Percentiles rank a stretch among this genome's conserved stretches.
Evolutionary conservation across 208 protist genomes (phyloP).

Genomic region (Acanthamoeba healyi): DNA sequence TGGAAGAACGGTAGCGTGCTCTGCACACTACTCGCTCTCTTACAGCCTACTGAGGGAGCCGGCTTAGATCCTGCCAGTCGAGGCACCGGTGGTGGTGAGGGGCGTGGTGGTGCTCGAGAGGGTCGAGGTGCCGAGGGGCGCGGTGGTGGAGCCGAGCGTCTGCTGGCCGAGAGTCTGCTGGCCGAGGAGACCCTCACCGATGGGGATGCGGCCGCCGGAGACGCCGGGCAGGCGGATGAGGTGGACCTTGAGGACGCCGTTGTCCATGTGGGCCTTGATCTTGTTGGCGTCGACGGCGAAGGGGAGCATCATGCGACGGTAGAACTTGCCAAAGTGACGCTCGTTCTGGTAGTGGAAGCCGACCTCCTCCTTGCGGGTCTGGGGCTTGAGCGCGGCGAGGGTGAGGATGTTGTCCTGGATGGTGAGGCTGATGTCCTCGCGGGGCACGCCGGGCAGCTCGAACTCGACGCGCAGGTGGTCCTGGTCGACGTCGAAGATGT

Average conservation of each 20-base stretch:
- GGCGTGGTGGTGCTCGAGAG: not conserved
- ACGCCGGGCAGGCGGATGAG: constrained; percentile 14
- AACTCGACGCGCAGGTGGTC: constrained; percentile 68
- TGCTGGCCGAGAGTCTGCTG: not conserved
- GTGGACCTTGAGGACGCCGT: constrained; percentile 71
- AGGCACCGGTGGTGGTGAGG: constrained; percentile 14
- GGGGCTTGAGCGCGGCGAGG: constrained; percentile 65
- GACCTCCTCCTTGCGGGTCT: constrained; percentile 71
- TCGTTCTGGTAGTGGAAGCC: constrained; percentile 73
- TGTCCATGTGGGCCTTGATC: constrained; percentile 67
- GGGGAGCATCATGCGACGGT: constrained; percentile 43
- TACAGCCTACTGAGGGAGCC: too few species aligned
- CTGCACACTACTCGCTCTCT: too few species aligned
- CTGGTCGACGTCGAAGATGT: constrained; percentile 65
- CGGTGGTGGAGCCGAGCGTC: not conserved
- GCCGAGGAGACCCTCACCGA: constrained; percentile 36
- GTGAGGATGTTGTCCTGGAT: constrained; percentile 72
- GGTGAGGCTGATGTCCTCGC: constrained; percentile 71
- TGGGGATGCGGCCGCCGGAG: constrained; percentile 46
- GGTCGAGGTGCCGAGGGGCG: constrained; percentile 33
- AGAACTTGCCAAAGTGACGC: constrained; percentile 76
- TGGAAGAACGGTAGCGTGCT: too few species aligned
- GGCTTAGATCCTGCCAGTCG: constrained; percentile 20
- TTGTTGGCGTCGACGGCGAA: constrained; percentile 67
- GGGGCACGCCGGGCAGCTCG: constrained; percentile 66